Conservation (phyloP, 2,329 filamentous ascomycete genomes). For the Fusarium coffeatum region DNA sequence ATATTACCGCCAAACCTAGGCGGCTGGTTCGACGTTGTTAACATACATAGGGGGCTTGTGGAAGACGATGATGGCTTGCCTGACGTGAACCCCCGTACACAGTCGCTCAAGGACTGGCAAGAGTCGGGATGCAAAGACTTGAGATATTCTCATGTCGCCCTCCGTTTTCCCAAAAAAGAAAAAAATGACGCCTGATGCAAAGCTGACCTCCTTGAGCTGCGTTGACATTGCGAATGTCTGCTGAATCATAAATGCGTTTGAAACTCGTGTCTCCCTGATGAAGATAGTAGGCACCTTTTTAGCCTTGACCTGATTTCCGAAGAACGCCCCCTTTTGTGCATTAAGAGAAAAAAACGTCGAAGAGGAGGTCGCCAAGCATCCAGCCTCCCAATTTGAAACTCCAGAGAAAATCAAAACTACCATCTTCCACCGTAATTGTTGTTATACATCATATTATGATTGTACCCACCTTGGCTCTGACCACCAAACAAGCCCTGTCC, state of each 20-base stretch:
- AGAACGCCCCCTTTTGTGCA: slow-evolving; percentile 47
- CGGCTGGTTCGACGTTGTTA: slow-evolving; percentile 60
- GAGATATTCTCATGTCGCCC: slow-evolving; percentile 37
- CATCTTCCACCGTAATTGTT: slow-evolving; percentile 75
- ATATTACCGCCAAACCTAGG: slow-evolving; percentile 49
- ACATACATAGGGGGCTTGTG: slow-evolving; percentile 72
- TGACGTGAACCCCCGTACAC: slow-evolving; percentile 54
- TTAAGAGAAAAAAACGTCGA: slow-evolving; percentile 30
- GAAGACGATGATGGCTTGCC: slow-evolving; percentile 79
- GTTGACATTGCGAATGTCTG: slow-evolving; percentile 48
- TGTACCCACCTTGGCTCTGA: slow-evolving; percentile 95
- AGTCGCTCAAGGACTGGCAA: slow-evolving; percentile 39
- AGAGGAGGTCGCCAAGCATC: slow-evolving; percentile 43
- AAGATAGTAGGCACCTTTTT: slow-evolving; percentile 41
- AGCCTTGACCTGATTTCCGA: slow-evolving; percentile 43
- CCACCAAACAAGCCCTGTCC: slow-evolving; percentile 91
- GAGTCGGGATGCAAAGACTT: slow-evolving; percentile 34
- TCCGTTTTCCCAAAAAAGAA: slow-evolving; percentile 44
- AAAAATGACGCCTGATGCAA: slow-evolving; percentile 50
- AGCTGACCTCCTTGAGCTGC: slow-evolving; percentile 46
- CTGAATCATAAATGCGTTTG: slow-evolving; percentile 49
- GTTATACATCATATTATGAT: slow-evolving; percentile 85
- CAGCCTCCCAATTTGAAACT: slow-evolving; percentile 31
- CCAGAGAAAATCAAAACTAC: slow-evolving; percentile 56
- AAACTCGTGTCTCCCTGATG: slow-evolving; percentile 47